phyloP scores from a whole-genome alignment of 83 land plant genomes.

The Diphasiastrum complanatum region DNA sequence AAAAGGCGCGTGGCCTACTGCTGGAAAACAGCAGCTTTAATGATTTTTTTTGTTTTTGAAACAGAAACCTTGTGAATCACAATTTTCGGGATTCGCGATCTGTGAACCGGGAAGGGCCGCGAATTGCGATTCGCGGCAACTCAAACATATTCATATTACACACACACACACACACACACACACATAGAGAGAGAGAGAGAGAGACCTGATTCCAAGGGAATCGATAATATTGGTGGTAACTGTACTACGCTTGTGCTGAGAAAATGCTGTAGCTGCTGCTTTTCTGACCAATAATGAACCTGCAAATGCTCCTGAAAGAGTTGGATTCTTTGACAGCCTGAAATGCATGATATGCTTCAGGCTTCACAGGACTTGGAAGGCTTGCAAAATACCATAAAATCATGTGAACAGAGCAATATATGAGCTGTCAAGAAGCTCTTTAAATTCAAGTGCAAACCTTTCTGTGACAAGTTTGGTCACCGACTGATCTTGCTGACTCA shows the following conservation, averaged over 20 bases:
- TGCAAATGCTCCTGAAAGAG: conserved; percentile 68
- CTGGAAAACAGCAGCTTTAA: too few relatives aligned
- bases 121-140: too few relatives aligned
- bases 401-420: background rate
- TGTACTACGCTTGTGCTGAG: conserved; percentile 66
- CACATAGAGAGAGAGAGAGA: background rate
- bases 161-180: too few relatives aligned
- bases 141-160: too few relatives aligned
- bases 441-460: conserved; percentile 24
- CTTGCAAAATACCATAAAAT: background rate
- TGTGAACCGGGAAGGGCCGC: too few relatives aligned
- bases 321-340: conserved; percentile 56
- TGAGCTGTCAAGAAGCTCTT: conserved; percentile 17
- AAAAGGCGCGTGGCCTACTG: too few relatives aligned
- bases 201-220: conserved; percentile 62
- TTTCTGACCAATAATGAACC: conserved; percentile 64
- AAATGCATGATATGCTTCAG: conserved; percentile 3
- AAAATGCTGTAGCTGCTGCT: conserved; percentile 73
- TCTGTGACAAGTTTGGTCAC: conserved; percentile 14
- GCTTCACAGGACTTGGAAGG: background rate
- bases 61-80: too few relatives aligned
- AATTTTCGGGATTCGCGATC: too few relatives aligned
- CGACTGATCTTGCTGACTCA: conserved; percentile 2
- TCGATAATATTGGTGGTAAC: conserved; percentile 80
- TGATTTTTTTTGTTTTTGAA: too few relatives aligned